Evolutionary conservation across 2,329 filamentous ascomycete species (phyloP), one percentile per base, ranked within the genome.

Genomic region (Polytolypa hystricis): DNA sequence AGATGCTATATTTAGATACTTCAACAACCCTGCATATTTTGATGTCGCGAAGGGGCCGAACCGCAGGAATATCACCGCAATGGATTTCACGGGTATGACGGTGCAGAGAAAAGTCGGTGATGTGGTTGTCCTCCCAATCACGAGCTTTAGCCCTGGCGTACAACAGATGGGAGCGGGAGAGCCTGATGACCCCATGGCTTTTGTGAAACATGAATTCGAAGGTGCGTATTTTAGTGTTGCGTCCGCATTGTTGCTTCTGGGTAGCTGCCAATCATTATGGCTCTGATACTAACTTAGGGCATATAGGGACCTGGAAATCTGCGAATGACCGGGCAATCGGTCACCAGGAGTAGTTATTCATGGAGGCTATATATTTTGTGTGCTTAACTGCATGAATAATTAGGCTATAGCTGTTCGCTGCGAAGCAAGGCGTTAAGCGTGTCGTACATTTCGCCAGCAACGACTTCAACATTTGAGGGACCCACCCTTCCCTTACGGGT

Each of bases 201-300:
- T 93, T 67, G 91, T 98, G 42, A 87, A 91, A 64, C 91, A 98
- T 64, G 79, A 86, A 38, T 98, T 98, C 58, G 84, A 93, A 68
- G 91, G 89, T 93, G 66, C 47, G 71, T 58, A 10, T n/a, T n/a
- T n/a, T n/a, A n/a, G n/a, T n/a, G n/a, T n/a, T n/a, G n/a, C n/a
- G n/a, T n/a, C n/a, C n/a, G n/a, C n/a, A n/a, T n/a, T n/a, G n/a
- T n/a, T n/a, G n/a, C n/a, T n/a, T n/a, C n/a, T n/a, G n/a, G n/a
- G n/a, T n/a, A n/a, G n/a, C n/a, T n/a, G n/a, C n/a, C n/a, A n/a
- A n/a, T n/a, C n/a, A n/a, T n/a, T n/a, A n/a, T n/a, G n/a, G n/a
- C n/a, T n/a, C n/a, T n/a, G n/a, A n/a, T n/a, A n/a, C n/a, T n/a
- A n/a, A n/a, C 10, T 16, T 33, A 8, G n/a, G 27, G 15, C 16